These are phyloP conservation scores for Polytrichum formosum DNA, from an alignment of 225 moss, liverwort and hornwort genomes.

Conservation along the genomic window DNA sequence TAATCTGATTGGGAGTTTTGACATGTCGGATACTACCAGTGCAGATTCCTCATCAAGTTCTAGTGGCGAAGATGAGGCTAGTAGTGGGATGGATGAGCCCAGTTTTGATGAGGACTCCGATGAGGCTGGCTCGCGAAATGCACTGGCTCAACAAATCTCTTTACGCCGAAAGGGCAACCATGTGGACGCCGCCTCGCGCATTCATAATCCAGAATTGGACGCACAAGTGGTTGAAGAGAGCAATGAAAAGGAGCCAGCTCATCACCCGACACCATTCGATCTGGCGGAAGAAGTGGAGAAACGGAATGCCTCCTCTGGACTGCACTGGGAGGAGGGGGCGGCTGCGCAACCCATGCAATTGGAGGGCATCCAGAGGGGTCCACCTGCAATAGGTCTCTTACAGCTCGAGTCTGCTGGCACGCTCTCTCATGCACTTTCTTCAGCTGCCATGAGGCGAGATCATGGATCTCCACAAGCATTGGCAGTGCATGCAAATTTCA, in stretches of 20 bases:
- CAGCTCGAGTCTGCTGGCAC: conserved; percentile 85
- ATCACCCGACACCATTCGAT: conserved; percentile 55
- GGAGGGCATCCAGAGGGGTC: conserved; percentile 92
- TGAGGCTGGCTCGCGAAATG: not conserved
- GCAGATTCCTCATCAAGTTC: conserved; percentile 3
- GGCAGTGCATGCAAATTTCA: conserved; percentile 85
- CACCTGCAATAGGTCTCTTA: conserved; percentile 93
- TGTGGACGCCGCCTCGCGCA: not conserved
- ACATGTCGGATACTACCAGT: conserved; percentile 5
- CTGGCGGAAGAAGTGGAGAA: conserved; percentile 82
- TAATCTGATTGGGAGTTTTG: conserved; percentile 18
- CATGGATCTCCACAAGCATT: conserved; percentile 86
- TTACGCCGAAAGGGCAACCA: conserved; percentile 19
- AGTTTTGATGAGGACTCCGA: conserved; percentile 1
- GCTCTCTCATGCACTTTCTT: conserved; percentile 78
- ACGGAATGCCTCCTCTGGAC: conserved; percentile 81
- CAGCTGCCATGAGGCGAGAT: conserved; percentile 75
- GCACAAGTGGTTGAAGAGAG: conserved; percentile 22
- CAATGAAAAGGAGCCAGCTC: conserved; percentile 30
- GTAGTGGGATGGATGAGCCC: conserved; percentile 2
- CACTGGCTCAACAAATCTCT: conserved; percentile 5
- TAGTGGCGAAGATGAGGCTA: not conserved
- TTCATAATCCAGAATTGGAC: conserved; percentile 4
- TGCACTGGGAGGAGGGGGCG: conserved; percentile 98
- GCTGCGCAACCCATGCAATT: conserved; percentile 98